Conservation (phyloP, 192 early-diverging fungal species). For the Phycomyces nitens region DNA sequence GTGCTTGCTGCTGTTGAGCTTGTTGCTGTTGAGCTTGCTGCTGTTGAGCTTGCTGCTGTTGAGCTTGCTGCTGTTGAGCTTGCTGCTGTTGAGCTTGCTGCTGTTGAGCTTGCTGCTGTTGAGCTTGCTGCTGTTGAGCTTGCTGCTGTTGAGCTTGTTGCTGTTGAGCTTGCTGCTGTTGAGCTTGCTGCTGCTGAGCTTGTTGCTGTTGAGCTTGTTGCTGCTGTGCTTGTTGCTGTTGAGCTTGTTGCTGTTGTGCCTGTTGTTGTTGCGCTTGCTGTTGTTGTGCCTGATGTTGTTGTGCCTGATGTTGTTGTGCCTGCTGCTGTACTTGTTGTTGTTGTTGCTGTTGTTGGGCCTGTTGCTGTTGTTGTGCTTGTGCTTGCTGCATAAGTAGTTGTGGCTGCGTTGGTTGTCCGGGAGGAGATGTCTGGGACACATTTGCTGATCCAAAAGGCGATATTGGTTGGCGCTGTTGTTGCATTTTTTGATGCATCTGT, state of each 20-base stretch:
- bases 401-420: not conserved
- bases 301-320: conserved; percentile 11
- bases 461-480: conserved; percentile 14
- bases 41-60: not conserved
- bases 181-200: not conserved
- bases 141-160: not conserved
- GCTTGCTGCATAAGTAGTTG: conserved; percentile 17
- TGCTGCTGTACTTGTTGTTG: conserved; percentile 12
- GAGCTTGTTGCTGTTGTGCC: not conserved
- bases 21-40: not conserved
- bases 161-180: not conserved
- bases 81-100: not conserved
- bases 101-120: too few species aligned
- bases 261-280: not conserved
- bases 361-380: conserved; percentile 19
- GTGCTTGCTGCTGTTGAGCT: not conserved
- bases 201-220: not conserved
- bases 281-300: not conserved
- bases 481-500: conserved; percentile 32
- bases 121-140: not conserved
- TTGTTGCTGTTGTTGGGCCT: conserved; percentile 25
- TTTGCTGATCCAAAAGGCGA: not conserved
- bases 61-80: not conserved
- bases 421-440: not conserved
- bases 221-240: not conserved